Conservation (phyloP, 2,329 filamentous ascomycete species). For the Pseudogymnoascus sp. region DNA sequence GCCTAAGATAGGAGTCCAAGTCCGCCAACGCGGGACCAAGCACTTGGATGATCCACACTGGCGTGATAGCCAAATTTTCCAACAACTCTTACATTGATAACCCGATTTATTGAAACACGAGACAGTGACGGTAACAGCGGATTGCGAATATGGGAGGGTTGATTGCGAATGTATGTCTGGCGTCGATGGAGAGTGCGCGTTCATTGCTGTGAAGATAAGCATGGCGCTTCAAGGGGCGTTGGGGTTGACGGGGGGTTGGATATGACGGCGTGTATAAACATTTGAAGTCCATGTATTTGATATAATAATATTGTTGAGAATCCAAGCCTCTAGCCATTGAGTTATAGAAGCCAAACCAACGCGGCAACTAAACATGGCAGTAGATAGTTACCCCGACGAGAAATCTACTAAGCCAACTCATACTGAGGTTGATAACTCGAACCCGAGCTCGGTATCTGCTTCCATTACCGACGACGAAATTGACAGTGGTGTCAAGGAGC, state of each 20-base stretch:
- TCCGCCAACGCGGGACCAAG: neutral
- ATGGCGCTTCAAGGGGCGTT: neutral
- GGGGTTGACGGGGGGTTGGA: neutral
- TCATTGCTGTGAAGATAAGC: neutral
- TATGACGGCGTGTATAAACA: neutral
- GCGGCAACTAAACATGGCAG: neutral
- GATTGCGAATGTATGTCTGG: neutral
- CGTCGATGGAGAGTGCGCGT: neutral
- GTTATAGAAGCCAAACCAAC: neutral
- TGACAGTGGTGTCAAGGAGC: neutral
- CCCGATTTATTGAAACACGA: neutral
- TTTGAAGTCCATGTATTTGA: neutral
- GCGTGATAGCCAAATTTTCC: neutral
- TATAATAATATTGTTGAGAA: neutral
- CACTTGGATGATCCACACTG: neutral
- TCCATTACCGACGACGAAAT: neutral
- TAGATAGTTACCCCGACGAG: neutral
- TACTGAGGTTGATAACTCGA: neutral
- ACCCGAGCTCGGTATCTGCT: neutral
- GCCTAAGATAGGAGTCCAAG: slow-evolving; percentile 5
- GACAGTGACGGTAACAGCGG: neutral
- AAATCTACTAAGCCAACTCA: neutral
- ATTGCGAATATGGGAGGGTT: slow-evolving; percentile 5
- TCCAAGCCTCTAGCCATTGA: neutral
- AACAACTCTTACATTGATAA: neutral